Conservation (phyloP, 2,329 filamentous ascomycete genomes). For the Rutstroemia sydowiana region DNA sequence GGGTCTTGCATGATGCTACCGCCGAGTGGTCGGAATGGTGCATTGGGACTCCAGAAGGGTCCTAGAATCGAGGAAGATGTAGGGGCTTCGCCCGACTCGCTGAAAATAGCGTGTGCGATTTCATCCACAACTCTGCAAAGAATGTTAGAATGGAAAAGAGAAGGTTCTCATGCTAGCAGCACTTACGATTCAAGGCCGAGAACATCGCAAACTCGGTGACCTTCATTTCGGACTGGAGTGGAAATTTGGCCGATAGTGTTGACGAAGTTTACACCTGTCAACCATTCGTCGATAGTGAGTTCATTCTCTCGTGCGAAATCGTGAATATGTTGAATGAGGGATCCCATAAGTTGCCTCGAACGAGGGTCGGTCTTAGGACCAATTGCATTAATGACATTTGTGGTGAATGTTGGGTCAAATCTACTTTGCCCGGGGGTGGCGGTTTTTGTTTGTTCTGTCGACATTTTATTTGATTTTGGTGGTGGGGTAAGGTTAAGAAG, state of each 20-base stretch:
- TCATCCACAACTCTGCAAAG: slow-evolving; percentile 35
- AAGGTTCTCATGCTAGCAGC: neutral
- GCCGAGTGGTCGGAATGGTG: slow-evolving; percentile 48
- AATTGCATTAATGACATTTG: slow-evolving; percentile 53
- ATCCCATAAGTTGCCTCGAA: slow-evolving; percentile 47
- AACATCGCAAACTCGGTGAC: slow-evolving; percentile 55
- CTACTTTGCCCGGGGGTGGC: too few relatives aligned
- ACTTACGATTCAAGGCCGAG: slow-evolving; percentile 53
- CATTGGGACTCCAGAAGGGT: slow-evolving; percentile 56
- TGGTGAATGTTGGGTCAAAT: slow-evolving; percentile 49
- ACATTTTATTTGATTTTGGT: too few relatives aligned
- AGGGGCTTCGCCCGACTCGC: slow-evolving; percentile 37
- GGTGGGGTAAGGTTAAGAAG: too few relatives aligned
- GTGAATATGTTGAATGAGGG: slow-evolving; percentile 47
- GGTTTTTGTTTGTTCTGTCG: too few relatives aligned
- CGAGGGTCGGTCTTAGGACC: slow-evolving; percentile 52
- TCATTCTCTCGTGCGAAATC: slow-evolving; percentile 53
- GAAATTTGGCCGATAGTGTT: slow-evolving; percentile 59
- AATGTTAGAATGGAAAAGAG: neutral
- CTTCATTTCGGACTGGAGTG: slow-evolving; percentile 54
- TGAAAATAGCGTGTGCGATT: slow-evolving; percentile 24
- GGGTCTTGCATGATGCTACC: slow-evolving; percentile 43
- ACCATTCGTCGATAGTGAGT: slow-evolving; percentile 52
- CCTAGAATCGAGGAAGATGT: slow-evolving; percentile 51
- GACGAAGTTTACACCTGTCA: slow-evolving; percentile 46